Evolutionary conservation across 2,329 filamentous ascomycete genomes (phyloP).

Genomic region (Colletotrichum sp.): DNA sequence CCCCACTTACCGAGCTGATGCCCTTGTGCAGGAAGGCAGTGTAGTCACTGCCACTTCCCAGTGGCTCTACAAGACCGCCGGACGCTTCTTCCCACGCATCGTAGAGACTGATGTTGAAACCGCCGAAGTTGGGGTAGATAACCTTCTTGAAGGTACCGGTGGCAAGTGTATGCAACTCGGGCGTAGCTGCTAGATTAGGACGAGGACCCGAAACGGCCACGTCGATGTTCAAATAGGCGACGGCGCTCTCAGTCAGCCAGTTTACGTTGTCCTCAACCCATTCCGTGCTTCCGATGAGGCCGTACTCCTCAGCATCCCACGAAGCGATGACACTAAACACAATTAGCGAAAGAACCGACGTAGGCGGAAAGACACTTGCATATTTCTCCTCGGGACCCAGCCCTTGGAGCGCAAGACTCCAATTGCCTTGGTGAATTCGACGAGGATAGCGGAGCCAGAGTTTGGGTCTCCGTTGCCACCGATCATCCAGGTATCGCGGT

Average conservation of each 20-base stretch:
- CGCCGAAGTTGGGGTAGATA: conserved; percentile 64
- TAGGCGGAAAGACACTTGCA: conserved; percentile 18
- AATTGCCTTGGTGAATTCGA: conserved; percentile 77
- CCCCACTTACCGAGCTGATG: conserved; percentile 40
- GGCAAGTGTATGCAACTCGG: conserved; percentile 70
- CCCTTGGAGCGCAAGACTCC: conserved; percentile 72
- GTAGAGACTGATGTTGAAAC: conserved; percentile 42
- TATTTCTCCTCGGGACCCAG: conserved; percentile 79
- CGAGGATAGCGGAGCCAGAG: conserved; percentile 77
- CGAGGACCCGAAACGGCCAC: conserved; percentile 65
- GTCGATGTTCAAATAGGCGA: conserved; percentile 85
- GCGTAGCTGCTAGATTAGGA: conserved; percentile 65
- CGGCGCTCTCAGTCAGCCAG: conserved; percentile 73
- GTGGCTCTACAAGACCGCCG: conserved; percentile 48
- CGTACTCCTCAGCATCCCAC: conserved; percentile 81
- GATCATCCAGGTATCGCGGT: conserved; percentile 83
- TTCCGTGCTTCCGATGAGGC: conserved; percentile 80
- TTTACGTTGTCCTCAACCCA: conserved; percentile 86
- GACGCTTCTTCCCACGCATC: conserved; percentile 43
- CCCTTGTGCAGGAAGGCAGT: conserved; percentile 68
- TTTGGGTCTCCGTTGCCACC: conserved; percentile 88
- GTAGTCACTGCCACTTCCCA: conserved; percentile 72
- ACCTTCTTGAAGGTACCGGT: conserved; percentile 66
- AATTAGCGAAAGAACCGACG: not conserved
- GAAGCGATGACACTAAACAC: conserved; percentile 69